These are phyloP conservation scores for Luffa aegyptiaca DNA, from an alignment of 306 rosid genomes.

Conservation along the genomic window DNA sequence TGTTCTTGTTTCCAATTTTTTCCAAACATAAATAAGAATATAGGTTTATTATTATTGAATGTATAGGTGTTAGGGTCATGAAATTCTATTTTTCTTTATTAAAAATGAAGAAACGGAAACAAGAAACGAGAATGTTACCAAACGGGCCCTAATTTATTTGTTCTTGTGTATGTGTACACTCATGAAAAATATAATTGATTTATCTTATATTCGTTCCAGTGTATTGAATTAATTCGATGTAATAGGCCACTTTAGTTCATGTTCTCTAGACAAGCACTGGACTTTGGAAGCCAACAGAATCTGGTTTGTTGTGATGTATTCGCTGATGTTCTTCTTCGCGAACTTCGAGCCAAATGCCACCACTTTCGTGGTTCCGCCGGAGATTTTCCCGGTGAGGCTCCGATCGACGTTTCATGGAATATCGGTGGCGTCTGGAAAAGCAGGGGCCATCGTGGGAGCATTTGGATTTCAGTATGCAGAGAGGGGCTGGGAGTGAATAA, in stretches of 20 bases:
- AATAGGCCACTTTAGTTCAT: no score
- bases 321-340: conserved; percentile 82
- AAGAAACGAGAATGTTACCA: no score
- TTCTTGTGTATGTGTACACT: no score
- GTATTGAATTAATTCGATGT: no score
- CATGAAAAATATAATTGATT: no score
- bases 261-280: conserved; percentile 85
- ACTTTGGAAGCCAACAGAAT: conserved; percentile 42
- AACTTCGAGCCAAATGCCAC: conserved; percentile 86
- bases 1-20: no score
- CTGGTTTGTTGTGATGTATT: conserved; percentile 70
- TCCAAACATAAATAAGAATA: no score
- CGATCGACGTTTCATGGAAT: conserved; percentile 87
- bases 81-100: conserved; percentile 83
- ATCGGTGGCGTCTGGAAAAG: conserved; percentile 83
- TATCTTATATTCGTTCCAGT: no score
- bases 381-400: conserved; percentile 75
- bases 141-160: no score
- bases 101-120: no score
- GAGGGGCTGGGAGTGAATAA: conserved; percentile 42
- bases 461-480: conserved; percentile 68
- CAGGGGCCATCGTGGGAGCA: conserved; percentile 80
- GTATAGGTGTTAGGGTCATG: no score
- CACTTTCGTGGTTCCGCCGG: conserved; percentile 75
- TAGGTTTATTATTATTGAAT: no score